Base-by-base conservation (phyloP, 2,329 filamentous ascomycete species). In the Myrmaecium sp. region DNA sequence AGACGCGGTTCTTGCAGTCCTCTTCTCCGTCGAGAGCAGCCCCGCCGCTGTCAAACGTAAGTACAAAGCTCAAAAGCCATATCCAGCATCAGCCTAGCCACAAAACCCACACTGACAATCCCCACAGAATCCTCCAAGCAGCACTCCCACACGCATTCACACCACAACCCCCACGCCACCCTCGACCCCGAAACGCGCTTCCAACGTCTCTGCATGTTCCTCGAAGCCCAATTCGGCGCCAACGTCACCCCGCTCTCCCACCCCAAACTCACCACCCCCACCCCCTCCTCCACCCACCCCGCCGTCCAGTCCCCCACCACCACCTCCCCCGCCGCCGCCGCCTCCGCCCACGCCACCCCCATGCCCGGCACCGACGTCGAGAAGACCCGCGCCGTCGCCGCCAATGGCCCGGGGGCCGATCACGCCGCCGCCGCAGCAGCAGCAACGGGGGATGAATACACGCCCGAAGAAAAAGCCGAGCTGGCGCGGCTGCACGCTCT, bases 211-310 rank as follows among this genome's bases (percentile, higher is more conserved):
- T 77, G 91, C 55, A 80, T 93, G 71, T 93, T 98, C 59, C 74
- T 98, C 9, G 89, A 98, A 59, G 80, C 84, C 3, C 89, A 98
- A 50, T 98, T 98, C 46, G 89, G 89, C 34, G 63, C 70, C 17
- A 75, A 89, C 36, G 73, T 95, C 30, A 62, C 67, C 0, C 83
- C 86, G 4, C 78, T 95, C 37, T 66, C 74, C 13, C 57, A 43
- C 57, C 82, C 57, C 32, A 66, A 72, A 49, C 49, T 71, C 3
- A 57, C 60, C 0, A 35, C 14, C 4, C 9, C 26, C 20, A 12
- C 28, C 3, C 24, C 21, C 16, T 17, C 26, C 23, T 33, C 37
- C 18, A 37, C 37, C 20, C 28, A 37, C 14, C 28, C 31, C 11
- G 18, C 30, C 4, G n/a, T 13, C 17, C 10, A 17, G 2, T 8